Evolutionary conservation across 179 eudicot genomes (phyloP).

Genomic region (Spinacia oleracea): DNA sequence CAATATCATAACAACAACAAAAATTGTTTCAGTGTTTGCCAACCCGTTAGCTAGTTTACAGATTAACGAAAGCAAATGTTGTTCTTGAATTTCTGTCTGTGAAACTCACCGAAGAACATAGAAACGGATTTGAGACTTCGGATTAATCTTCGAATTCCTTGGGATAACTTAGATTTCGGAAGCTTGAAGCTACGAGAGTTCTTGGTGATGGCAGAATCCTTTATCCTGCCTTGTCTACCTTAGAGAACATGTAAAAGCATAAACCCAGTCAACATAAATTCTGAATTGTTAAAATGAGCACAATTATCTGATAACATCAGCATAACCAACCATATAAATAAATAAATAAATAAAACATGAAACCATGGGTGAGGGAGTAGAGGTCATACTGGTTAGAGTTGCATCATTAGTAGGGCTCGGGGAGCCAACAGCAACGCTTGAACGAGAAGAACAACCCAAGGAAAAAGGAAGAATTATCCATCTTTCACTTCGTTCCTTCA

Average conservation of each 20-base stretch:
- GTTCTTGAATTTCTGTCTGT: not conserved
- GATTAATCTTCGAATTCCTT: conserved; percentile 49
- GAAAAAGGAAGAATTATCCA: conserved; percentile 34
- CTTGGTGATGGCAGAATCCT: conserved; percentile 17
- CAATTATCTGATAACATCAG: not conserved
- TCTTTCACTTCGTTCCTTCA: conserved; percentile 32
- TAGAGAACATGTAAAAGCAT: conserved; percentile 1
- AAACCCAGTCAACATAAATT: not conserved
- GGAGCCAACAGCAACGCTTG: conserved; percentile 23
- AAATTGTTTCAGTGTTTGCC: not conserved
- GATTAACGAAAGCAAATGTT: not conserved
- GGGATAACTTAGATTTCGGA: conserved; percentile 42
- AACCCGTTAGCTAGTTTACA: not conserved
- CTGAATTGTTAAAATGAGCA: not conserved
- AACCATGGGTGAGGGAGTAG: not conserved
- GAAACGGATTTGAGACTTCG: conserved; percentile 43
- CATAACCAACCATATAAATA: not conserved
- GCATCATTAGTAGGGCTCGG: conserved; percentile 6
- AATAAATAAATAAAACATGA: not conserved
- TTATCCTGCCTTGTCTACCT: conserved; percentile 22
- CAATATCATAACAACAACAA: not conserved
- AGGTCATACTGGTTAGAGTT: conserved; percentile 20
- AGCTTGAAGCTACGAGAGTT: conserved; percentile 26
- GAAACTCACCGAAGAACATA: conserved; percentile 53
- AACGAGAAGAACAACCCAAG: conserved; percentile 31